These are phyloP conservation scores for Globisporangium alternatum DNA, from an alignment of 352 stramenopile species.

Conservation along the genomic window DNA sequence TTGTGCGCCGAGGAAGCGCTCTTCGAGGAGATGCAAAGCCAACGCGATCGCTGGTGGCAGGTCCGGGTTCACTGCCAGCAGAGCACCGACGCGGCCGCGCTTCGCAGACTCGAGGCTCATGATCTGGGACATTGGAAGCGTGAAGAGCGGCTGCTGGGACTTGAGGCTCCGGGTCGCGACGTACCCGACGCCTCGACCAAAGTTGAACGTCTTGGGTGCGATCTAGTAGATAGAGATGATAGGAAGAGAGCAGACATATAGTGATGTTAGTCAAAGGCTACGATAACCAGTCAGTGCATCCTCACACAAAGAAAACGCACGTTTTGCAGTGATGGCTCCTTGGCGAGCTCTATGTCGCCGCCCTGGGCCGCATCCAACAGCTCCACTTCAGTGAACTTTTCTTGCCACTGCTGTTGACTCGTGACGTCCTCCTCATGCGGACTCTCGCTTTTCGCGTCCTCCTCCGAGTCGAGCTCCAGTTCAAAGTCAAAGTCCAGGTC, in stretches of 20 bases:
- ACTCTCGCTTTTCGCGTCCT: background rate
- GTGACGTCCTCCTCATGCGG: background rate
- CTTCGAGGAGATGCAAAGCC: constrained; percentile 44
- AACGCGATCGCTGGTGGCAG: constrained; percentile 38
- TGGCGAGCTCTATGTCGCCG: background rate
- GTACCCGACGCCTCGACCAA: constrained; percentile 39
- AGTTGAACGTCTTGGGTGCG: constrained; percentile 35
- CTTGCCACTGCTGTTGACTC: background rate
- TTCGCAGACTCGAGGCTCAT: constrained; percentile 39
- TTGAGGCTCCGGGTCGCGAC: constrained; percentile 7
- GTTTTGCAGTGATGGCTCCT: background rate
- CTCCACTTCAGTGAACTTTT: constrained; percentile 6
- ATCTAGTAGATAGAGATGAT: constrained; percentile 12
- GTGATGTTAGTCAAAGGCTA: background rate
- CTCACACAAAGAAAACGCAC: background rate
- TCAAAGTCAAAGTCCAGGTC: constrained; percentile 18
- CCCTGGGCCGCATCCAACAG: background rate
- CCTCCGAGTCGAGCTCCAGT: constrained; percentile 6
- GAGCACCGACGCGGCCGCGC: constrained; percentile 27
- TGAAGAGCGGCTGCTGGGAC: constrained; percentile 25
- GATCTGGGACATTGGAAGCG: constrained; percentile 28
- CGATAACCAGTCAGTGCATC: background rate
- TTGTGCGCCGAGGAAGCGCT: constrained; percentile 27
- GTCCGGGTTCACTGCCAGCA: constrained; percentile 44
- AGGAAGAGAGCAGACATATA: background rate